Evolutionary conservation across 2,329 filamentous ascomycete genomes (phyloP), one percentile per base, ranked within the genome.

Genomic region (Thielaviopsis musarum): DNA sequence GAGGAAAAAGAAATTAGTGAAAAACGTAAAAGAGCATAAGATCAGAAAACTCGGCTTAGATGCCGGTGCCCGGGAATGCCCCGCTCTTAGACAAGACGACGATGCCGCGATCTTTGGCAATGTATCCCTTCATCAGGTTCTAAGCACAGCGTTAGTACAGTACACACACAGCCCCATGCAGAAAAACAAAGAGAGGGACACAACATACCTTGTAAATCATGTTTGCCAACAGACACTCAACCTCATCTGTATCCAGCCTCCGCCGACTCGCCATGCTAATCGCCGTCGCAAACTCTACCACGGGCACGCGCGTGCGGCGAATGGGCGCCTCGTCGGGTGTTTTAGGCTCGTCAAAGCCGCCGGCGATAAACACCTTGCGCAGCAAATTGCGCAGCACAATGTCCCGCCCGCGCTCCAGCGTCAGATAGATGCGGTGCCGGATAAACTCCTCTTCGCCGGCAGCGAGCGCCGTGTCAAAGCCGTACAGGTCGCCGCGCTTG

Each of bases 111-210:
- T 95, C 91, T 59, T 91, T 85, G 34, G 91, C 85, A 65, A 98
- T 98, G 72, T 98, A 98, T 49, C 94, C 93, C 73, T 97, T 98
- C 88, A 98, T 95, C 24, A 93, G 77, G 61, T 87, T 87, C 89
- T 95, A 62, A 17, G 30, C 3, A 41, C 2, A 17, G 7, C 13
- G 34, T 52, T 54, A 52, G 52, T 58, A 19, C 53, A 34, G n/a
- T 12, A 28, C 48, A 45, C 34, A 48, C 7, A 15, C n/a, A 26
- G 9, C 30, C 13, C n/a, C 21, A 28, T 26, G 12, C 15, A 21
- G 9, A 38, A 28, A 12, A 28, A 12, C 22, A 12, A 24, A 10
- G 13, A 12, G 28, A 49, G 45, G 51, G 26, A 56, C 21, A 34
- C 51, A 54, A 66, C 72, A 65, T 72, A 95, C 91, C 82, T 97